Evolutionary conservation across 331 rosid genomes (phyloP).

Genomic region (Phaseolus coccineus): DNA sequence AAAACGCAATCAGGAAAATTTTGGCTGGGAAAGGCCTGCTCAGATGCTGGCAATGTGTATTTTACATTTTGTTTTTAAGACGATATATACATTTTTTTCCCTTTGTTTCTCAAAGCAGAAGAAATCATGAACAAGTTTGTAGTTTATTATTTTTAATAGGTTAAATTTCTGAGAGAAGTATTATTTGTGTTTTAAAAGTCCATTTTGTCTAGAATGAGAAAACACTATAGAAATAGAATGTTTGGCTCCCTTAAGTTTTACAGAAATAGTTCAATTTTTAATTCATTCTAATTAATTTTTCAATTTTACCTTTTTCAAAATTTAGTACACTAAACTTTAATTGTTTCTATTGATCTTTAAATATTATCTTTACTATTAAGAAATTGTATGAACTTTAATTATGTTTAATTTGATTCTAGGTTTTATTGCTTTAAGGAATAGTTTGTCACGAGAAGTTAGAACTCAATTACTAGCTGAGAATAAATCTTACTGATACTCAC

Average conservation of each 20-base stretch:
- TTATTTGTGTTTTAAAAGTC: neutral
- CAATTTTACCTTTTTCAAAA: neutral
- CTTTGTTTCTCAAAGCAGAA: neutral
- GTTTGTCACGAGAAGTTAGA: no score
- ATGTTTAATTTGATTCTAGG: no score
- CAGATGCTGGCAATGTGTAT: constrained; percentile 9
- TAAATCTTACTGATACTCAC: no score
- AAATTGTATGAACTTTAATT: no score
- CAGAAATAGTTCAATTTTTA: neutral
- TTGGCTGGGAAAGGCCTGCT: constrained; percentile 28
- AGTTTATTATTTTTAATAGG: neutral
- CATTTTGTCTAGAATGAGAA: neutral
- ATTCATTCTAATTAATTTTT: neutral
- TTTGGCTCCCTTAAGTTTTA: neutral
- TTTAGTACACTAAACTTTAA: no score
- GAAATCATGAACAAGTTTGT: neutral
- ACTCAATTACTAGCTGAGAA: no score
- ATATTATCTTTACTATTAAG: no score
- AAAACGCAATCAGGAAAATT: constrained; percentile 27
- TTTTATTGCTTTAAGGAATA: no score
- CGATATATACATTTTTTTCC: neutral
- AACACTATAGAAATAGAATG: neutral
- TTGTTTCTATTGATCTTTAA: no score
- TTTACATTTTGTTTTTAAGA: neutral
- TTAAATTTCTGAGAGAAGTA: neutral